These are phyloP conservation scores for Irineochytrium annulatum DNA, from an alignment of 192 early-diverging fungal species.

Conservation along the genomic window DNA sequence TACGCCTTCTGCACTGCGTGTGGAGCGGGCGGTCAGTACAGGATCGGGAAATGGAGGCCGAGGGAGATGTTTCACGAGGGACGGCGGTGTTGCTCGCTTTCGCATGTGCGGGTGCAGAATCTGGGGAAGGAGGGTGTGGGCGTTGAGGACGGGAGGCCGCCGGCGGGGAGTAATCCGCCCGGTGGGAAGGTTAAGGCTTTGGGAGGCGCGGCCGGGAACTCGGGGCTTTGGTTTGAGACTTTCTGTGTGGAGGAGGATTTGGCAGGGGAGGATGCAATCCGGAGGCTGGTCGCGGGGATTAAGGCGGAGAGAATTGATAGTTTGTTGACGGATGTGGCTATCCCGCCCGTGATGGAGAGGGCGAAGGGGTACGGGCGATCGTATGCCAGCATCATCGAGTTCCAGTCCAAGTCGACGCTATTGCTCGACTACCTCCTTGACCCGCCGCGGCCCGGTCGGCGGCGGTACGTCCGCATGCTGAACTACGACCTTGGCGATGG, in stretches of 20 bases:
- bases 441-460: not conserved
- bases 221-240: not conserved
- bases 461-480: slow-evolving; percentile 1
- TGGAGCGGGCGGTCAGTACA: slow-evolving; percentile 30
- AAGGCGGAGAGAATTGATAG: not conserved
- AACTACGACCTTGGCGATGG: not conserved
- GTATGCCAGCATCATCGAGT: not conserved
- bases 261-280: not conserved
- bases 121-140: slow-evolving; percentile 6
- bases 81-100: slow-evolving; percentile 32
- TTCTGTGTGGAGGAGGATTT: not conserved
- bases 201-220: not conserved
- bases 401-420: not conserved
- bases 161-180: not conserved
- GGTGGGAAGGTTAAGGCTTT: not conserved
- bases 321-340: not conserved
- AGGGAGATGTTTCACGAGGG: slow-evolving; percentile 34
- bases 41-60: slow-evolving; percentile 35
- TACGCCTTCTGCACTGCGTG: slow-evolving; percentile 36
- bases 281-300: not conserved
- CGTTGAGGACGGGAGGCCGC: not conserved
- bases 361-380: slow-evolving; percentile 1
- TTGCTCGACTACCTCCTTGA: not conserved
- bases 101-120: slow-evolving; percentile 34
- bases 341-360: slow-evolving; percentile 2